A percentile compares a stretch with the other conserved stretches of the same genome.
Conservation (phyloP, 768 basidiomycete species). For the Leccinum subgranulosum region DNA sequence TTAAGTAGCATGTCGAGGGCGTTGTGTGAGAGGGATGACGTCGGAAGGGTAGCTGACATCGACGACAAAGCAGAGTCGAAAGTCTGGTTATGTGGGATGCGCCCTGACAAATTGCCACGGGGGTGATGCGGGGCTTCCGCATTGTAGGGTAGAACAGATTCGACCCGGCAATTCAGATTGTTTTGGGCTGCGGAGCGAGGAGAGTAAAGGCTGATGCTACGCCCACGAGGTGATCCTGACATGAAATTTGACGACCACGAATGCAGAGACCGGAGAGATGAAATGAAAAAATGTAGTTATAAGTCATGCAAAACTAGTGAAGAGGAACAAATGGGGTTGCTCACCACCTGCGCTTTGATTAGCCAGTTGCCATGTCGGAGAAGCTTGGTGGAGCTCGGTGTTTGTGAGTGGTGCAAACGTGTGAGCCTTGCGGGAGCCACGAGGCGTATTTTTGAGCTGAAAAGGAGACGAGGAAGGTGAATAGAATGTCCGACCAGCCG, state of each 20-base stretch:
- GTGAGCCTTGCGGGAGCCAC: slow-evolving; percentile 30
- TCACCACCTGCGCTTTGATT: slow-evolving; percentile 30
- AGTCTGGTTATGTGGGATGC: slow-evolving; percentile 23
- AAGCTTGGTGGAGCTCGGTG: slow-evolving; percentile 29
- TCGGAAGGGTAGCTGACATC: slow-evolving; percentile 25
- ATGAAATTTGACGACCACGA: slow-evolving; percentile 19
- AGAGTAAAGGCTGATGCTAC: slow-evolving; percentile 33
- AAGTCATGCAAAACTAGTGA: slow-evolving; percentile 13
- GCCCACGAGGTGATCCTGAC: slow-evolving; percentile 29
- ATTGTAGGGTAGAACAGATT: slow-evolving; percentile 26
- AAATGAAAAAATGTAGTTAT: slow-evolving; percentile 22
- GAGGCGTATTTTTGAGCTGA: slow-evolving; percentile 24
- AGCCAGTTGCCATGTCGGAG: slow-evolving; percentile 20
- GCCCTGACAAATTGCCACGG: slow-evolving; percentile 24
- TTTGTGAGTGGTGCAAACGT: slow-evolving; percentile 33
- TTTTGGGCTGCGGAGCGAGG: slow-evolving; percentile 27
- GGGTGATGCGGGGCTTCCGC: slow-evolving; percentile 31
- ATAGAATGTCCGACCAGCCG: slow-evolving; percentile 10
- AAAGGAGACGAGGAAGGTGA: slow-evolving; percentile 23
- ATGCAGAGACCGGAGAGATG: slow-evolving; percentile 16
- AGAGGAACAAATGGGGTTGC: slow-evolving; percentile 18
- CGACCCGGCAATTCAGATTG: slow-evolving; percentile 16
- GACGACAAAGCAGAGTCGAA: slow-evolving; percentile 23
- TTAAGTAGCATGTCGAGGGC: slow-evolving; percentile 34
- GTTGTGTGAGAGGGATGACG: slow-evolving; percentile 31